Evolutionary conservation across 257 asterid species (phyloP), one percentile per base, ranked within the genome.

Genomic region (Ilex asprella): DNA sequence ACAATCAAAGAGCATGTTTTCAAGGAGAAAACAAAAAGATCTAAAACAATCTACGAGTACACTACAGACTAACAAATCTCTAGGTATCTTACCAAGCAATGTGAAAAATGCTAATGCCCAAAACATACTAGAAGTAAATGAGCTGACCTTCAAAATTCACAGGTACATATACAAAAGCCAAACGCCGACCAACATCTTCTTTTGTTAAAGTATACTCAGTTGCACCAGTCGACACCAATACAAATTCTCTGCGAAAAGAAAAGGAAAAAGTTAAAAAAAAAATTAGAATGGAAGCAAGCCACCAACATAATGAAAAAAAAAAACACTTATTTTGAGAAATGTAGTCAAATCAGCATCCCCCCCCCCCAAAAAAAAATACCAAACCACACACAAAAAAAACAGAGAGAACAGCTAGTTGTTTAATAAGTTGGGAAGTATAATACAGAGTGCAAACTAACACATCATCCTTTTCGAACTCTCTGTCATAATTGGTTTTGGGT

Each of bases 91-190:
- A 21, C 27, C 0, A 21, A 21, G 27, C 27, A 46, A 58, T 44
- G 41, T 67, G 31, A 35, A 39, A 63, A 3, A 35, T 35, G 41
- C 41, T 35, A 35, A 8, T 8, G 41, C 41, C 8, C 41, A 4
- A 3, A 3, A 35, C 41, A 8, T 3, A 35, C 41, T 35, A 35
- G 41, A 35, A 35, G 7, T 8, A 35, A 64, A 67, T 55, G 58
- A 74, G 47, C 85, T 55, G 49, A 81, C 99, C 99, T 82, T 93
- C 96, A 76, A 89, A 89, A 75, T 93, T 93, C 63, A 84, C 92
- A 29, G 99, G 97, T 61, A 76, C 60, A 60, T 89, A 93, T 63
- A 82, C 87, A 73, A 93, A 93, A 68, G 83, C 71, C 78, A 93
- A 55, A 31, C 82, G 72, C 47, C 76, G 76, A 35, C 88, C 94